Base-by-base conservation (phyloP, 2,329 filamentous ascomycete genomes). In the Aureobasidium lini region DNA sequence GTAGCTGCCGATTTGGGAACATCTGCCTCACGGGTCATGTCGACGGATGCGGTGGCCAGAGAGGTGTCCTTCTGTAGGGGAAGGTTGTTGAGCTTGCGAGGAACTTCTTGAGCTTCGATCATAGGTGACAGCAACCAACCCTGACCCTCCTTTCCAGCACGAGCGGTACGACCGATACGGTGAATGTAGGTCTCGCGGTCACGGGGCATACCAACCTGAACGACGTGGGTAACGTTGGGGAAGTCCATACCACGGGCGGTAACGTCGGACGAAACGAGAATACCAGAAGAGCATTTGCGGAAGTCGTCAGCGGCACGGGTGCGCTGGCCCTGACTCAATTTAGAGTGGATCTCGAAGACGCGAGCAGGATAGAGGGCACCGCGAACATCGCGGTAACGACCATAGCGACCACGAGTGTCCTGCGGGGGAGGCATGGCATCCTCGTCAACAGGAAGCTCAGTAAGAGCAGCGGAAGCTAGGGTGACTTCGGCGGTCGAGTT, bases 401-500 rank as follows among this genome's bases (percentile, higher is more conserved):
- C 32, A 36, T 48, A 57, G 10, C 39, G 40, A 13, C 54, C 32
- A 36, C 37, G 39, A 32, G 40, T 47, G 48, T 49, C 31, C n/a
- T 57, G 49, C 37, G 49, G 42, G 16, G 32, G 50, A 7, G 64
- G 42, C 13, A 46, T 15, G 1, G 43, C 42, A 28, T 59, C 57
- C 9, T 59, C 57, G 28, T 46, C 43, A 32, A 58, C 44, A 34
- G 62, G 46, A 52, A 84, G 75, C 34, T 77, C 76, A 60, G 76
- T 73, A 56, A 91, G 83, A 23, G 87, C 74, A 15, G 81, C 76
- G 18, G 80, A 76, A 23, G 84, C 84, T 49, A 91, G 77, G 60
- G 85, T 79, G 46, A 91, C 89, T 63, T 88, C 81, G 28, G 83
- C 82, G 0, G 88, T 95, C 23, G 88, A 90, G 67, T 89, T 89